A percentile compares a stretch with the other conserved stretches of the same genome.
Evolutionary conservation across 805 yeast species (phyloP).

Genomic region (Wickerhamiella vanderwaltii): DNA sequence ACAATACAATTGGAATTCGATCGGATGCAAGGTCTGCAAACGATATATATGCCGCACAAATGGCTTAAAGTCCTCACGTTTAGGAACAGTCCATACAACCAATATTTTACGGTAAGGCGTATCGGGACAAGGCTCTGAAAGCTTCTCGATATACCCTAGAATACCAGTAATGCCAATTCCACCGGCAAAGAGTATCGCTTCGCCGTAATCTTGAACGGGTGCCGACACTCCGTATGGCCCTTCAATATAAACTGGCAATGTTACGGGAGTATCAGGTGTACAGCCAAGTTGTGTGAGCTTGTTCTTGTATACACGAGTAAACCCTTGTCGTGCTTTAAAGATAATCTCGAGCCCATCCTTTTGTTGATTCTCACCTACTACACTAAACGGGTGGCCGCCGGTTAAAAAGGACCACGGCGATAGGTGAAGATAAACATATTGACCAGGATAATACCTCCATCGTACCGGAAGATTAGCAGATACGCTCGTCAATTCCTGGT

Average conservation of each 20-base stretch:
- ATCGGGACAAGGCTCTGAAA: conserved; percentile 18
- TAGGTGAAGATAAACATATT: conserved; percentile 47
- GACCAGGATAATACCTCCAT: conserved; percentile 50
- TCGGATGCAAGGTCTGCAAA: conserved; percentile 14
- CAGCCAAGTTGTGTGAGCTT: conserved; percentile 27
- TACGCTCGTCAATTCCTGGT: conserved; percentile 38
- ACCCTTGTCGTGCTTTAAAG: conserved; percentile 42
- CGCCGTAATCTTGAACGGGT: conserved; percentile 38
- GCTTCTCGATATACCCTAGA: conserved; percentile 33
- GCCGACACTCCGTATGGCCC: conserved; percentile 47
- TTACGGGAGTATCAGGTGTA: conserved; percentile 26
- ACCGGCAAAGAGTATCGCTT: conserved; percentile 45
- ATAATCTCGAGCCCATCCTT: conserved; percentile 37
- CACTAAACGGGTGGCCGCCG: conserved; percentile 59
- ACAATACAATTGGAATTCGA: conserved; percentile 17
- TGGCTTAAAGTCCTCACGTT: conserved; percentile 26
- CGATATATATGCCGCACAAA: conserved; percentile 15
- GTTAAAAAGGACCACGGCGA: conserved; percentile 37
- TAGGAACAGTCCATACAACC: conserved; percentile 19
- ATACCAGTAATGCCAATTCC: conserved; percentile 56
- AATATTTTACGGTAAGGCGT: conserved; percentile 17
- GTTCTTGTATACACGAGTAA: conserved; percentile 34
- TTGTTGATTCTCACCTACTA: conserved; percentile 32
- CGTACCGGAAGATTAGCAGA: conserved; percentile 39
- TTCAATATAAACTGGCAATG: conserved; percentile 38